These are phyloP conservation scores for Ottelia alismoides DNA, from an alignment of 106 monocot species.

Conservation along the genomic window DNA sequence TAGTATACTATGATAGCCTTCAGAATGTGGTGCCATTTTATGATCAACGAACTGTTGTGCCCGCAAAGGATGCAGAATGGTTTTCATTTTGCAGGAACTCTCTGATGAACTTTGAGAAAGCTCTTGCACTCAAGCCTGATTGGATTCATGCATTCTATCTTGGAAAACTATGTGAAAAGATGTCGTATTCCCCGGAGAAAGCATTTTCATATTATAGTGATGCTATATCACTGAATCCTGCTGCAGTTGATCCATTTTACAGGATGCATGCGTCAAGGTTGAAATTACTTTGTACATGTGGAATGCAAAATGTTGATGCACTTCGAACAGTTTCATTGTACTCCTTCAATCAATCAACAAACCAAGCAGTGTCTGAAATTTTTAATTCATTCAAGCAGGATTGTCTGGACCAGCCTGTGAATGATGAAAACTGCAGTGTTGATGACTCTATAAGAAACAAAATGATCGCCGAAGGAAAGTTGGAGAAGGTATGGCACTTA, in stretches of 20 bases:
- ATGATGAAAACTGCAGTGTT: conserved; percentile 12
- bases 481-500: conserved; percentile 72
- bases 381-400: conserved; percentile 36
- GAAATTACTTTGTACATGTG: conserved; percentile 70
- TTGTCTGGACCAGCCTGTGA: conserved; percentile 12
- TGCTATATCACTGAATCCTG: conserved; percentile 64
- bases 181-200: conserved; percentile 48
- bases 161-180: conserved; percentile 95
- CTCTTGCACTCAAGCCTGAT: conserved; percentile 69
- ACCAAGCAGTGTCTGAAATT: conserved; percentile 34
- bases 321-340: conserved; percentile 62
- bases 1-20: conserved; percentile 92
- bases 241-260: conserved; percentile 89
- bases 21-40: conserved; percentile 98
- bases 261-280: conserved; percentile 89
- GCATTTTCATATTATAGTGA: conserved; percentile 80
- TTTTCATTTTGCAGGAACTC: conserved; percentile 63
- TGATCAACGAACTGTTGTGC: conserved; percentile 70
- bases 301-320: conserved; percentile 43
- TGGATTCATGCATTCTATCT: conserved; percentile 94
- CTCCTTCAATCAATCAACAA: conserved; percentile 50
- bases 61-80: conserved; percentile 72
- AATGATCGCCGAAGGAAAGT: conserved; percentile 20
- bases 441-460: conserved; percentile 21
- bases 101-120: conserved; percentile 88